Base-by-base conservation (phyloP, 139 green algal genomes). In the Chlamydomonas sp. region DNA sequence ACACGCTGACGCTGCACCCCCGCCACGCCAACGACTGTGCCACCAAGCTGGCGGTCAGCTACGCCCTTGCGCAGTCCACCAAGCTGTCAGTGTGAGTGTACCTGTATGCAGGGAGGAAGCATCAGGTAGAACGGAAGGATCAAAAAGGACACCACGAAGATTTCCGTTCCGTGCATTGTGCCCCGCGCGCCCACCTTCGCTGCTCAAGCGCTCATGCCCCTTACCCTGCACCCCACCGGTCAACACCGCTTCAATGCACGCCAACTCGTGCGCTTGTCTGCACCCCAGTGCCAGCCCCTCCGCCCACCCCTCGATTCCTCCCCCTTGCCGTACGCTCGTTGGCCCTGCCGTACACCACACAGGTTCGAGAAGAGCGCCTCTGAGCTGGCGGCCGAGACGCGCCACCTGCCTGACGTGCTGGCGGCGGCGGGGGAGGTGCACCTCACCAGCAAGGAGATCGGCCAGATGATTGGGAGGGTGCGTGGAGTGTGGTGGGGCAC, bases 11-110 rank as follows among this genome's bases (percentile, higher is more conserved):
- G 75, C 87, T 96, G n/a, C 89, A 93, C 81, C 84, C 89, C 75
- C 91, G 86, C 16, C 86, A 84, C 61, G 83, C 83, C 74, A 57
- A 62, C 16, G 74, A 92, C 72, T 74, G 69, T 14, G 85, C 91
- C 72, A 91, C 94, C 49, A 93, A 94, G 90, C 88, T 96, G 78
- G 91, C 91, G 12, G 93, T 95, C 74, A 90, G 76, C 8, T 94
- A 96, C 79, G 92, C 91, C 0, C 84, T 96, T 73, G 89, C 93
- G n/a, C 94, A 97, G 90, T 95, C 90, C 58, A 97, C 96, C 62
- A 97, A 97, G 93, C 92, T 98, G 78, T 81, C 62, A 5, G 76
- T 66, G 16, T 83, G 63, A 60, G 83, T 81, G 60, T 75, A 87
- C 61, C 73, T 87, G 31, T 9, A 49, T 49, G 31, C 31, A 49